Percentiles rank a stretch among this genome's conserved stretches.
Evolutionary conservation across 352 stramenopile genomes (phyloP).

Genomic region (Phytophthora europaea): DNA sequence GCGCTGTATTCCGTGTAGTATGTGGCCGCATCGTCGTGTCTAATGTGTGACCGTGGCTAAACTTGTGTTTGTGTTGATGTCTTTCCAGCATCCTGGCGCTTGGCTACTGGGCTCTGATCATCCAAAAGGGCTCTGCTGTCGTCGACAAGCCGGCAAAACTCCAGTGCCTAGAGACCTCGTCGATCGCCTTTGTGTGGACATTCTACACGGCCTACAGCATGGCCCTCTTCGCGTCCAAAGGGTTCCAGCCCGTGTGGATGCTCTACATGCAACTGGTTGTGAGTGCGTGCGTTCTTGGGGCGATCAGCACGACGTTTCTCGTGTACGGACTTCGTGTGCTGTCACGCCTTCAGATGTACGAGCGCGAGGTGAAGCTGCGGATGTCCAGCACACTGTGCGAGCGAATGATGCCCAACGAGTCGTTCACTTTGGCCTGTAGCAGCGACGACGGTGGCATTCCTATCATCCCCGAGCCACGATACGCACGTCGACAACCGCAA

Average conservation of each 20-base stretch:
- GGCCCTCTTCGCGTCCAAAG: slow-evolving; percentile 45
- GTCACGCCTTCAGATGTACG: slow-evolving; percentile 32
- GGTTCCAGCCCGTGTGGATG: slow-evolving; percentile 40
- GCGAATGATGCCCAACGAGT: slow-evolving; percentile 52
- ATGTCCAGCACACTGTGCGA: slow-evolving; percentile 42
- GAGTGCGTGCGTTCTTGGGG: slow-evolving; percentile 37
- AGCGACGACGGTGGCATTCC: slow-evolving; percentile 25
- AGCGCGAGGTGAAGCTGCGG: slow-evolving; percentile 32
- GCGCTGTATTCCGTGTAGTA: slow-evolving; percentile 54
- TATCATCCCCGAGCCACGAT: slow-evolving; percentile 20
- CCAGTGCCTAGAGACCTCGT: slow-evolving; percentile 33
- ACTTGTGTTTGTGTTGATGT: slow-evolving; percentile 3
- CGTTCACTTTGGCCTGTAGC: slow-evolving; percentile 48
- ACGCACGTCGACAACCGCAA: slow-evolving; percentile 22
- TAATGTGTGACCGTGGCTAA: not conserved
- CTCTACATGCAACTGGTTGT: slow-evolving; percentile 43
- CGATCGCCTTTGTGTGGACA: slow-evolving; percentile 46
- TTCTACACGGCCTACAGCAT: slow-evolving; percentile 53
- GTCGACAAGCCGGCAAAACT: slow-evolving; percentile 35
- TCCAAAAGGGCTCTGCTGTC: slow-evolving; percentile 49
- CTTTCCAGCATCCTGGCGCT: slow-evolving; percentile 60
- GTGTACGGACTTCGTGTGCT: slow-evolving; percentile 47
- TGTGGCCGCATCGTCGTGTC: slow-evolving; percentile 1
- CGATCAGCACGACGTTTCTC: slow-evolving; percentile 44
- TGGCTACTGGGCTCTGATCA: slow-evolving; percentile 66